Base-by-base conservation (phyloP, 2,329 filamentous ascomycete genomes). In the Pyrenophora tritici-repentis region DNA sequence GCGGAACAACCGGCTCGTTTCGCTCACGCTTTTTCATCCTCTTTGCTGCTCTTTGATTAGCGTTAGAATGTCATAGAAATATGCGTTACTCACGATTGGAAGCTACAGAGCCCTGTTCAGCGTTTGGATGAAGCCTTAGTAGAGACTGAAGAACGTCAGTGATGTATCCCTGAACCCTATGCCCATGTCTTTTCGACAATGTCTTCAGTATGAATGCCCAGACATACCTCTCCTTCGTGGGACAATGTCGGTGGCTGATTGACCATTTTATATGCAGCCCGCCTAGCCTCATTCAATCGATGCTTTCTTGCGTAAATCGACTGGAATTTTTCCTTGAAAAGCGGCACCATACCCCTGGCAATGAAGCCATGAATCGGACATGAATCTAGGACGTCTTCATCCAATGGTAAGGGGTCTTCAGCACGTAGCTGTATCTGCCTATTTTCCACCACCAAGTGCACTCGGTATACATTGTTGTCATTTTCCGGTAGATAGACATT, bases 301-400 rank as follows among this genome's bases (percentile, higher is more conserved):
- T 59, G 53, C 51, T 52, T 54, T 10, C 61, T 55, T 6, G 49
- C 45, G 13, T 51, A 37, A 18, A 70, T 64, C 3, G 55, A 58
- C 43, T 66, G 50, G 34, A 57, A 65, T 53, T 72, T 72, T 1
- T 43, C 41, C 34, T 62, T 58, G 50, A 67, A 72, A 8, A 68
- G 42, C 2, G 52, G 45, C 4, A 65, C 34, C 42, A 66, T 63
- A 14, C 50, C 55, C n/a, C 53, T 47, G 6, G 59, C 63, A 18
- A 70, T 55, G 31, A 62, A 66, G 2, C 47, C 43, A 38, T 65
- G 61, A n/a, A 72, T 66, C 0, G 64, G 22, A 24, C 53, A 12
- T 60, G 37, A 7, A 59, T 5, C 54, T 35, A 0, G 61, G 24
- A 20, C 61, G 2, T 53, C 45, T 2, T 65, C 59, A 14, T 63